These are phyloP conservation scores for Ascosphaera apis DNA, from an alignment of 2,329 filamentous ascomycete species.

Conservation along the genomic window DNA sequence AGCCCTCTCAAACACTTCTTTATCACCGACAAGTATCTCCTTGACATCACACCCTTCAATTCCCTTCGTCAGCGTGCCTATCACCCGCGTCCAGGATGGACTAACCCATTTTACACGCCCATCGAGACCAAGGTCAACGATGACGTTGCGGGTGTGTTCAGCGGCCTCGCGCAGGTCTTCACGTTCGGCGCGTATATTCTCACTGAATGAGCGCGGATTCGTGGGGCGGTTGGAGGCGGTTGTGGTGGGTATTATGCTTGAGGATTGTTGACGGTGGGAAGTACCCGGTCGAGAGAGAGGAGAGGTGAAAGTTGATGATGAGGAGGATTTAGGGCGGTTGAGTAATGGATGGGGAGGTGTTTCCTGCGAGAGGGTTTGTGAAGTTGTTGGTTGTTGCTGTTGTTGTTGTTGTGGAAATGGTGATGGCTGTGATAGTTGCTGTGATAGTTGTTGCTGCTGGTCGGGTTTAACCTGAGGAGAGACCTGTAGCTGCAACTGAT, in stretches of 20 bases:
- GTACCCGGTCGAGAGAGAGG: neutral
- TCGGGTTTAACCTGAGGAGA: neutral
- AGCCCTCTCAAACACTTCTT: slow-evolving; percentile 55
- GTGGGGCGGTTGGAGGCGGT: slow-evolving; percentile 7
- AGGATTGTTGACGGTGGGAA: slow-evolving; percentile 12
- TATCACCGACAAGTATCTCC: slow-evolving; percentile 61
- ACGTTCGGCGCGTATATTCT: slow-evolving; percentile 78
- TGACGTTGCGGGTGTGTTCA: slow-evolving; percentile 88
- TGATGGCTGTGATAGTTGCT: too few relatives aligned
- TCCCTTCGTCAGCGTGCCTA: slow-evolving; percentile 51
- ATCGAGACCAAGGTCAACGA: slow-evolving; percentile 79
- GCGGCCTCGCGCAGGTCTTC: slow-evolving; percentile 88
- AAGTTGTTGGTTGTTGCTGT: neutral
- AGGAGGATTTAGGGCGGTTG: neutral
- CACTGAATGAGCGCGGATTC: slow-evolving; percentile 47
- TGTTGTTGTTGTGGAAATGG: neutral
- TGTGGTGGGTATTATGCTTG: slow-evolving; percentile 17
- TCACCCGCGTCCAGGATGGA: slow-evolving; percentile 82
- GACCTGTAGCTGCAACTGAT: neutral
- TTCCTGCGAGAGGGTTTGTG: neutral
- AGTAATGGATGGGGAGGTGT: neutral
- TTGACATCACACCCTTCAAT: slow-evolving; percentile 58
- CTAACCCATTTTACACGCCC: slow-evolving; percentile 89
- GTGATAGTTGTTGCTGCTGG: neutral
- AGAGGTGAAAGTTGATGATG: neutral